Base-by-base conservation (phyloP, 164 flowering plant genomes). In the Magnolia changhungtana region DNA sequence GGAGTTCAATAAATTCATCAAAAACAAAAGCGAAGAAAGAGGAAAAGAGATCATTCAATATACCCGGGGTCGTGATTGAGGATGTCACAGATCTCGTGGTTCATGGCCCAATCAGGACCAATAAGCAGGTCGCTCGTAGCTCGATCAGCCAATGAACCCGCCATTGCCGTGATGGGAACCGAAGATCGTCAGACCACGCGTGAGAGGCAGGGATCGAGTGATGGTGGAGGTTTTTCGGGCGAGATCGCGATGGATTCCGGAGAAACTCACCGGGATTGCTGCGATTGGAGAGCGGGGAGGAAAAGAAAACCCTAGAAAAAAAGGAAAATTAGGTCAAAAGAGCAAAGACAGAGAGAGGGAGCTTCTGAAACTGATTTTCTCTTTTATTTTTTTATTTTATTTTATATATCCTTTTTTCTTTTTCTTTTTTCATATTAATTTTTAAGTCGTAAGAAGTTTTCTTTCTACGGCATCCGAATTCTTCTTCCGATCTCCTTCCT, bases 41-140 rank as follows among this genome's bases (percentile, higher is more conserved):
- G 61, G 18, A 16, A 9, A 16, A 55, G 61, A 55, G 61, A 55
- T 21, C 23, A 29, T 31, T 20, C 8, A 10, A 70, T 20, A 19
- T 90, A 94, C 98, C 81, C 90, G 29, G 92, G 94, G 78, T 95
- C 98, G 82, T 78, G 93, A 83, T 95, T 95, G 75, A 91, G 88
- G 77, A 89, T 88, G 75, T 95, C 98, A 71, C 97, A 95, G 92
- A 95, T 95, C 94, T 95, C 98, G 80, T 91, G 81, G 82, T 95
- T 95, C 95, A 89, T 88, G 23, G 98, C 96, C 98, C 97, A 95
- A 87, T 94, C 98, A 5, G 98, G 95, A 67, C 98, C 98, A 86
- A 94, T 91, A 81, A 94, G 85, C 97, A 92, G 82, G 78, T 90
- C 94, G 82, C 90, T 93, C 72, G 98, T 95, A 20, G 98, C 98